Base-by-base conservation (phyloP, 2,329 filamentous ascomycete species). In the Trichoderma sp. region DNA sequence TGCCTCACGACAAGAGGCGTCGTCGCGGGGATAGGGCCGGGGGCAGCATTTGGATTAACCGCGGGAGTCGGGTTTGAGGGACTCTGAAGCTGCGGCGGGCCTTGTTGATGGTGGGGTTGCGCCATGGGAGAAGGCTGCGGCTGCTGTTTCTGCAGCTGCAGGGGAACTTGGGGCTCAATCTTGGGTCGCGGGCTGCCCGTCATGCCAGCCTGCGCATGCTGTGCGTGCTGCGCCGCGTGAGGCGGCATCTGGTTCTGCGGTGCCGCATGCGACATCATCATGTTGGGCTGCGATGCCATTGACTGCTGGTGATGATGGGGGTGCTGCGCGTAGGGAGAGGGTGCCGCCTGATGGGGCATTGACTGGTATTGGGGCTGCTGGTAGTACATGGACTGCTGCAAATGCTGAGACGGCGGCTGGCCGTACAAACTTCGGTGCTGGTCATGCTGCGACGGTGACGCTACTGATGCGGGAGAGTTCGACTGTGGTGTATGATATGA, bases 11-110 rank as follows among this genome's bases (percentile, higher is more conserved):
- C 95, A 9, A 98, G 85, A 0, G 96, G 96, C 0, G 96, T 98
- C 3, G 96, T 99, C 0, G 96, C 96, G 13, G 96, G 96, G 77
- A 99, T 99, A 0, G 96, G 96, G 3, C 96, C 96, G 7, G 96
- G 96, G 1, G 96, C 96, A 43, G 95, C 94, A 78, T 95, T 97
- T 12, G 94, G 91, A 80, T 96, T 97, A 36, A 94, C 88, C 26
- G 89, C 91, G 6, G 80, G 77, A 6, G 78, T 76, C 7, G 77
- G 75, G 65, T 78, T 81, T 15, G 80, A 80, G 8, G 81, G 81
- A 73, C 80, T 82, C 71, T 82, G 81, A 23, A 82, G 76, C 77
- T 83, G 80, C 70, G 81, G 75, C 68, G 81, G 80, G 71, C 79
- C 78, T 68, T 82, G 80, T 32, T 80, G 76, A 65, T 83, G 79